Conservation (phyloP, 768 basidiomycete species). For the Glaciozyma antarctica region DNA sequence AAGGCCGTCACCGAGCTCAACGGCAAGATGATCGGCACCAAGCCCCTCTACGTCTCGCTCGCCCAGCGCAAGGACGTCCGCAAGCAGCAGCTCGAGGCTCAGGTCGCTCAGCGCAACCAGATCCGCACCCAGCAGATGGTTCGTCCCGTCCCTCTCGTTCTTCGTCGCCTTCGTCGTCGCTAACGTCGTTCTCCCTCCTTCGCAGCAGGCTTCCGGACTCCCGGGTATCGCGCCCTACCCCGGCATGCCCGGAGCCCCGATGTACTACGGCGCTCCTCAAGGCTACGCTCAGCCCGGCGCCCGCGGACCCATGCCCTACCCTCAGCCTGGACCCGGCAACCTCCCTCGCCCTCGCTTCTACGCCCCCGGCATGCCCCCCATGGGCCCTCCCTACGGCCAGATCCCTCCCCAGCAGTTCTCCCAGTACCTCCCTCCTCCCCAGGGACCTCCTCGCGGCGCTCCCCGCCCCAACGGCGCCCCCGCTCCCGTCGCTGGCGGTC, state of each 20-base stretch:
- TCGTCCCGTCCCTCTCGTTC: not conserved
- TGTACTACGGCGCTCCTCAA: constrained; percentile 73
- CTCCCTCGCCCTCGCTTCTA: constrained; percentile 78
- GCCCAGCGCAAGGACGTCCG: constrained; percentile 97
- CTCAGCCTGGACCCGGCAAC: constrained; percentile 61
- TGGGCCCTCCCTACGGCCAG: constrained; percentile 38
- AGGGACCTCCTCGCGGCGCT: constrained; percentile 33
- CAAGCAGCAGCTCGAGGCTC: constrained; percentile 94
- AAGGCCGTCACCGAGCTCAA: constrained; percentile 99
- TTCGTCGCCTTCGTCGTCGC: not conserved
- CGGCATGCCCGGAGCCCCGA: constrained; percentile 53
- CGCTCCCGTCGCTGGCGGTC: constrained; percentile 34
- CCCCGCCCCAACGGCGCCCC: constrained; percentile 36
- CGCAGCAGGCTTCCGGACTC: constrained; percentile 65
- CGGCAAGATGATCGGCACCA: constrained; percentile 91
- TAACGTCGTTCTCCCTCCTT: not conserved
- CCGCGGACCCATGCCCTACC: constrained; percentile 61
- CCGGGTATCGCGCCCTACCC: constrained; percentile 56
- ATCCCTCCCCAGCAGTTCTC: constrained; percentile 62
- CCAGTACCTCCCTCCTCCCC: constrained; percentile 33
- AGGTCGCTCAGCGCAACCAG: constrained; percentile 89
- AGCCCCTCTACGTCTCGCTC: constrained; percentile 96
- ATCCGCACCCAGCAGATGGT: constrained; percentile 86
- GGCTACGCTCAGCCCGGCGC: constrained; percentile 75
- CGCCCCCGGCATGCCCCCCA: constrained; percentile 59